Percentiles rank a stretch among this genome's conserved stretches.
Conservation (phyloP, 352 stramenopile genomes). For the Phytopythium montanum region DNA sequence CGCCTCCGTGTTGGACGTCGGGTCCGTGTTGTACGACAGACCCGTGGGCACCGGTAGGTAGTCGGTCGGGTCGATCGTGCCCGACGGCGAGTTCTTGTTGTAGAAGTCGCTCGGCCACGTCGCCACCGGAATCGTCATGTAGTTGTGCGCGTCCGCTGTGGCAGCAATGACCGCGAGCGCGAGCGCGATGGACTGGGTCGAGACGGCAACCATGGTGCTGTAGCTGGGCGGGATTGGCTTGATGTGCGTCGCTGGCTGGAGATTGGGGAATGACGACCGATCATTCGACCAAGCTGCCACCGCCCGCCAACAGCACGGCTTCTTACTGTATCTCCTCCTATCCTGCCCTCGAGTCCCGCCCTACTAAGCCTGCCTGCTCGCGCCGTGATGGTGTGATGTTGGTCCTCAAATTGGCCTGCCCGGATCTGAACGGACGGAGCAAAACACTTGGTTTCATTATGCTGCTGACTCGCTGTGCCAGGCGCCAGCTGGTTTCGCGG, state of each 20-base stretch:
- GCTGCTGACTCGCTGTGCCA: not conserved
- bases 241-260: constrained; percentile 9
- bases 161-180: constrained; percentile 11
- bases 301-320: no score
- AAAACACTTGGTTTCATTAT: not conserved
- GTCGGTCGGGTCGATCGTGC: constrained; percentile 29
- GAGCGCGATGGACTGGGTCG: no score
- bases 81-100: constrained; percentile 24
- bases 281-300: no score
- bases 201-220: no score
- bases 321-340: not conserved
- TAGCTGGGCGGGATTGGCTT: no score
- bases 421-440: not conserved
- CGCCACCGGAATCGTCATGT: constrained; percentile 30
- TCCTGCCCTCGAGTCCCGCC: no score
- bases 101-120: constrained; percentile 32
- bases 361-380: no score
- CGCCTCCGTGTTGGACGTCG: constrained; percentile 21
- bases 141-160: constrained; percentile 25
- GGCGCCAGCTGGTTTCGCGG: not conserved
- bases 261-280: constrained; percentile 24
- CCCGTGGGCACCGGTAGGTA: constrained; percentile 29
- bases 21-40: constrained; percentile 25
- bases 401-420: not conserved
- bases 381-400: no score